These are phyloP conservation scores for Carpinus fangiana DNA, from an alignment of 306 rosid species.

Conservation along the genomic window DNA sequence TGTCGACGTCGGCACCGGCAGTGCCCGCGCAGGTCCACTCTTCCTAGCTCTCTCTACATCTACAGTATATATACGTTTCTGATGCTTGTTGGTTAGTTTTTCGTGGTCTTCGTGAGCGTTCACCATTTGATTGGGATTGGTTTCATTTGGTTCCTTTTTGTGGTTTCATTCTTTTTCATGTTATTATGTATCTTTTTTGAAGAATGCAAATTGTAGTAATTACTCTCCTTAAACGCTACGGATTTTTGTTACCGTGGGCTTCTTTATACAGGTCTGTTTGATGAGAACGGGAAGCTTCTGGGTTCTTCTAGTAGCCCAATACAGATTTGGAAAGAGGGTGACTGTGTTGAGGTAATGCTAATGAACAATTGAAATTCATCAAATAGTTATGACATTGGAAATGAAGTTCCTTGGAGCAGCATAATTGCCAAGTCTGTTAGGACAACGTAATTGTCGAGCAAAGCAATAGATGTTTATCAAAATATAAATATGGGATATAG, in stretches of 20 bases:
- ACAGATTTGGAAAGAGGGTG: conserved; percentile 92
- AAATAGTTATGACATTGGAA: neutral
- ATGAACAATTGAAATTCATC: conserved; percentile 13
- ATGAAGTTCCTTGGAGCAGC: neutral
- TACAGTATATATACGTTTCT: neutral
- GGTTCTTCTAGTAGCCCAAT: conserved; percentile 88
- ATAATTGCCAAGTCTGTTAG: neutral
- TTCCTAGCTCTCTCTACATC: neutral
- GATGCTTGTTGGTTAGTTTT: neutral
- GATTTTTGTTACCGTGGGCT: neutral
- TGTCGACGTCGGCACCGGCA: conserved; percentile 92
- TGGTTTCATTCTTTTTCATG: neutral
- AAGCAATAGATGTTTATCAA: conserved; percentile 14
- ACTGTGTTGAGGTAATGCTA: conserved; percentile 67
- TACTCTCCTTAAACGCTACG: neutral
- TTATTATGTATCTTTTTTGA: neutral
- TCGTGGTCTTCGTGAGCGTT: neutral
- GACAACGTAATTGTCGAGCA: neutral
- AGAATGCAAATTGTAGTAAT: neutral
- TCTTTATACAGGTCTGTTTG: conserved; percentile 67
- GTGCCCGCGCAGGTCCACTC: conserved; percentile 86
- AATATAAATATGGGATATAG: conserved; percentile 8
- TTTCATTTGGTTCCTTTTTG: neutral
- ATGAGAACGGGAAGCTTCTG: conserved; percentile 83
- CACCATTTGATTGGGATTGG: neutral